Evolutionary conservation across 2,329 filamentous ascomycete species (phyloP), one percentile per base, ranked within the genome.

Genomic region (Pseudocercospora eumusae): DNA sequence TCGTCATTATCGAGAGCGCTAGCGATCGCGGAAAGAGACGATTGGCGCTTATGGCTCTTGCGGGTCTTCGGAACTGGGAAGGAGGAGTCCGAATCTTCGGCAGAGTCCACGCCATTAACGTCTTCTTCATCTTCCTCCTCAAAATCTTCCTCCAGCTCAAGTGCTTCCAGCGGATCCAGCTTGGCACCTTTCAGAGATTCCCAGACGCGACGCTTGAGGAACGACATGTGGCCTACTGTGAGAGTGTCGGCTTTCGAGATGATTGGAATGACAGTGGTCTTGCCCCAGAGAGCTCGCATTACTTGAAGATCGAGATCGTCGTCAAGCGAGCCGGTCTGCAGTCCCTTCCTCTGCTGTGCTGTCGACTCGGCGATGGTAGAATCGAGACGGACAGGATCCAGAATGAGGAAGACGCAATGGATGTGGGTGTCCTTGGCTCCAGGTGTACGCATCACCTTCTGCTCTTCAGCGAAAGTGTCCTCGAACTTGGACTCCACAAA

Each of bases 401-500:
- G 86, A 59, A 99, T 81, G 60, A 98, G 83, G 78, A 99, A 96
- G 59, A 92, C 92, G 68, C 92, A 96, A 75, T 99, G 95, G 68
- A 99, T 96, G 76, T 99, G 95, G 56, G 93, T 97, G 80, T 99
- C 95, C 75, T 92, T 91, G 67, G 91, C 90, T 60, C 93, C 93
- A 25, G 95, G 93, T 57, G 93, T 92, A 71, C 95, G 90, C 65
- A 97, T 84, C 52, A 99, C 93, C 81, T 97, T 98, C 84, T 96
- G 96, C 81, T 99, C 95, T 78, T 99, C 95, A 54, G 87, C 87
- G 75, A 99, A 96, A 0, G 95, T 98, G 73, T 99, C 95, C 76
- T 99, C 93, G 70, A 99, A 99, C 77, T 98, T 98, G 81, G 90
- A 93, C 81, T 99, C 95, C 63, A 99, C 82, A 79, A 99, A 99